phyloP scores from a whole-genome alignment of 495 filamentous ascomycete genomes.

The Lophium mytilinum region DNA sequence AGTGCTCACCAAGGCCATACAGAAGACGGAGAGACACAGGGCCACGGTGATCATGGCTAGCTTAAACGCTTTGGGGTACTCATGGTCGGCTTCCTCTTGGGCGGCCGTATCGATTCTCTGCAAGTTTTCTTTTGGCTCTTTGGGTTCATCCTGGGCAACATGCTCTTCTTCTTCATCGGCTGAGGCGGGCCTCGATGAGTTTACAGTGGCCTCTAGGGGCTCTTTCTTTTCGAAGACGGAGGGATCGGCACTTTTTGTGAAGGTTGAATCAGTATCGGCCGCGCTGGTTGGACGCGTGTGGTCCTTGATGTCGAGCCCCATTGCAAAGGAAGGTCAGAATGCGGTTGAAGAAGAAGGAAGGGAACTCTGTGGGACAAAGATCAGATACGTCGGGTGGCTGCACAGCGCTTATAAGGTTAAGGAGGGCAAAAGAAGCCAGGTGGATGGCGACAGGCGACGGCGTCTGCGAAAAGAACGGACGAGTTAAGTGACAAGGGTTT shows the following conservation, averaged over 20 bases:
- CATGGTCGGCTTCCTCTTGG: slow-evolving; percentile 33
- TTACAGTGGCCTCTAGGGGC: background rate
- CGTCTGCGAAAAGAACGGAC: too few species aligned
- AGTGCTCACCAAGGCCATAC: slow-evolving; percentile 48
- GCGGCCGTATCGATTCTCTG: slow-evolving; percentile 3
- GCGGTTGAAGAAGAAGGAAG: background rate
- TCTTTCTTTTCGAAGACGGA: slow-evolving; percentile 20
- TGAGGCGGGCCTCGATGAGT: background rate
- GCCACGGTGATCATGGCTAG: slow-evolving; percentile 52
- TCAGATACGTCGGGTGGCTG: too few species aligned
- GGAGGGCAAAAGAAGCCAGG: too few species aligned
- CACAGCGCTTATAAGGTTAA: too few species aligned
- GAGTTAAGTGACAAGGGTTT: too few species aligned
- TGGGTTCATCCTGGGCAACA: background rate
- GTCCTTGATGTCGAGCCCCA: background rate
- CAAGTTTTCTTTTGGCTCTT: slow-evolving; percentile 1
- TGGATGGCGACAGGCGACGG: too few species aligned
- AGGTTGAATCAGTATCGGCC: slow-evolving; percentile 19
- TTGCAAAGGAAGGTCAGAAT: background rate
- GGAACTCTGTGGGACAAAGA: too few species aligned
- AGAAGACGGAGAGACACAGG: slow-evolving; percentile 55
- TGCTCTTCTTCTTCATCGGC: background rate
- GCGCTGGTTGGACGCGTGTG: slow-evolving; percentile 9
- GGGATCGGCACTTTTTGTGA: slow-evolving; percentile 12
- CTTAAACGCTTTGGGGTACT: slow-evolving; percentile 45